Conservation (phyloP, 768 basidiomycete species). For the Cyathus striatus region DNA sequence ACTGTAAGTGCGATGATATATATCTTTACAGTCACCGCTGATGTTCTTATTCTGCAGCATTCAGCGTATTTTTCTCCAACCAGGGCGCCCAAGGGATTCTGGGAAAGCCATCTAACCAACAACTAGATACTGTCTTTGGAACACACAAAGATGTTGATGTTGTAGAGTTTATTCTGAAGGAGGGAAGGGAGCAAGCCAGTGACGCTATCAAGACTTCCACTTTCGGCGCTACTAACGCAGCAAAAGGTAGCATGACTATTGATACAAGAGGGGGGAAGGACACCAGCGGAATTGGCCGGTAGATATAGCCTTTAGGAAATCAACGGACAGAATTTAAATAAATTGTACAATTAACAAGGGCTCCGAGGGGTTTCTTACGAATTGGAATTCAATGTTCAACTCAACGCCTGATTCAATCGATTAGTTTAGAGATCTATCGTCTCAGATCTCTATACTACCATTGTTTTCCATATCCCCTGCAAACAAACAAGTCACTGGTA, state of each 20-base stretch:
- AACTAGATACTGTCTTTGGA: conserved; percentile 71
- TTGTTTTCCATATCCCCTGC: no score
- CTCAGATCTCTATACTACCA: no score
- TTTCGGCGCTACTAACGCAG: conserved; percentile 13
- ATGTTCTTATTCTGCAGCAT: conserved; percentile 39
- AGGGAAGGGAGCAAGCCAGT: conserved; percentile 53
- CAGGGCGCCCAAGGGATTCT: conserved; percentile 80
- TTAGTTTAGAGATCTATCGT: no score
- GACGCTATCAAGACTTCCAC: conserved; percentile 34
- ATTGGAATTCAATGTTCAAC: no score
- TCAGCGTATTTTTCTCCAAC: conserved; percentile 60
- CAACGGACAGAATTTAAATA: no score
- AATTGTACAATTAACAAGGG: no score
- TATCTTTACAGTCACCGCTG: background rate
- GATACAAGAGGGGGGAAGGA: conserved; percentile 23
- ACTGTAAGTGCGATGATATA: conserved; percentile 47
- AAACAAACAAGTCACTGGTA: no score
- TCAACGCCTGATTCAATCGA: no score
- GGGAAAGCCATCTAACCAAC: conserved; percentile 73
- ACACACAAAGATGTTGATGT: conserved; percentile 64
- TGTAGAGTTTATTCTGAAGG: conserved; percentile 50
- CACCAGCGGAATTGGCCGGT: background rate
- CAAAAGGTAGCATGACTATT: conserved; percentile 25
- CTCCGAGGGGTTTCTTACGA: no score
- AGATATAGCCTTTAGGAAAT: no score